Conservation (phyloP, 2,329 filamentous ascomycete species). For the Hypomyces perniciosus region DNA sequence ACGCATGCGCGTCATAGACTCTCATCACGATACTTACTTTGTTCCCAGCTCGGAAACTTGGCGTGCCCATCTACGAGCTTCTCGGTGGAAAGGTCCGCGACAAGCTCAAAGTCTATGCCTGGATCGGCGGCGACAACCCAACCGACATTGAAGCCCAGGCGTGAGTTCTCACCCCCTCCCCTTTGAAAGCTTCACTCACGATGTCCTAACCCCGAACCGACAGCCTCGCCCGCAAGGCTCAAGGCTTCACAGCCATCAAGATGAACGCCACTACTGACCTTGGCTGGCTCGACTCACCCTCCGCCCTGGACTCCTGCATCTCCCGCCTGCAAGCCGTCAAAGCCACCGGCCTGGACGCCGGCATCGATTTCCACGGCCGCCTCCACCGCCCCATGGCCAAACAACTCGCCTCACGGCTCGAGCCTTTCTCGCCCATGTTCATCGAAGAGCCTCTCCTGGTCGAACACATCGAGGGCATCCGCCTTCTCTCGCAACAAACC, state of each 20-base stretch:
- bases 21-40: background rate
- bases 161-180: conserved; percentile 29
- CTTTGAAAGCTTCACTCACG: background rate
- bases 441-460: conserved; percentile 68
- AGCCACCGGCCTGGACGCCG: conserved; percentile 63
- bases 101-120: conserved; percentile 67
- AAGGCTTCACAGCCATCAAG: conserved; percentile 63
- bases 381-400: conserved; percentile 78
- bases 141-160: conserved; percentile 58
- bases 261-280: conserved; percentile 77
- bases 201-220: background rate
- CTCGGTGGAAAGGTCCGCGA: conserved; percentile 68
- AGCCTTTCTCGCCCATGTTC: conserved; percentile 65
- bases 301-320: conserved; percentile 55
- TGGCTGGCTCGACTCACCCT: conserved; percentile 69
- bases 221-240: conserved; percentile 49
- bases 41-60: conserved; percentile 36
- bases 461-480: conserved; percentile 59
- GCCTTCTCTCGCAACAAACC: conserved; percentile 35
- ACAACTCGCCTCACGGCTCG: conserved; percentile 61
- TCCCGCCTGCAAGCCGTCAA: conserved; percentile 65
- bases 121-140: conserved; percentile 72
- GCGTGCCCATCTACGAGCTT: conserved; percentile 66
- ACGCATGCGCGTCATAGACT: background rate
- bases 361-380: conserved; percentile 72